These are phyloP conservation scores for Mollisia scopiformis DNA, from an alignment of 2,329 filamentous ascomycete genomes.

Conservation along the genomic window DNA sequence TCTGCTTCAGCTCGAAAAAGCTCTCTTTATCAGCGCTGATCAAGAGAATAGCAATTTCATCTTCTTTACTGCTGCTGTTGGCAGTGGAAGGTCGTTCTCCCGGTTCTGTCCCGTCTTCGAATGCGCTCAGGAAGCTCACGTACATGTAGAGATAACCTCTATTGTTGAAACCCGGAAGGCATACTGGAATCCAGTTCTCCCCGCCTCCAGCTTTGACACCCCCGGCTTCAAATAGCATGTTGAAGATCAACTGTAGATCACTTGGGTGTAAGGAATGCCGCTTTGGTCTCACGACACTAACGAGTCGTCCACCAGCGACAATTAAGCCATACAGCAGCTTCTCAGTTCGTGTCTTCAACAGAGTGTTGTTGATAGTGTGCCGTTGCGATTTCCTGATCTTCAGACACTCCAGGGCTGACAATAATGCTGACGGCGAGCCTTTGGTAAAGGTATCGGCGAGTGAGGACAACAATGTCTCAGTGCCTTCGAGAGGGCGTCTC, in stretches of 20 bases:
- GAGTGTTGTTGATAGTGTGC: conserved; percentile 81
- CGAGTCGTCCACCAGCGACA: conserved; percentile 87
- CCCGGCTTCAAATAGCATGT: conserved; percentile 97
- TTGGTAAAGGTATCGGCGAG: conserved; percentile 93
- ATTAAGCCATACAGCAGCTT: conserved; percentile 90
- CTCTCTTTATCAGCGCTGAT: conserved; percentile 92
- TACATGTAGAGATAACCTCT: conserved; percentile 98
- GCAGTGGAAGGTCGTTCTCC: conserved; percentile 62
- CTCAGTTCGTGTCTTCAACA: conserved; percentile 76
- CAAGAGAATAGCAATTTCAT: conserved; percentile 87
- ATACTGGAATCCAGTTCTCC: conserved; percentile 97
- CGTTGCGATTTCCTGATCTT: conserved; percentile 87
- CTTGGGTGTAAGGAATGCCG: conserved; percentile 95
- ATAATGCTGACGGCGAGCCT: conserved; percentile 84
- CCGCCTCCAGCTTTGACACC: conserved; percentile 90
- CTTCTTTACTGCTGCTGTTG: conserved; percentile 68
- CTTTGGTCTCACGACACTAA: conserved; percentile 92
- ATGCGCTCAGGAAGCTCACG: conserved; percentile 85
- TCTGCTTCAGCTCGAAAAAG: conserved; percentile 85
- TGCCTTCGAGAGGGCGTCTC: conserved; percentile 85
- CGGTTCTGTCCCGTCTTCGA: conserved; percentile 44
- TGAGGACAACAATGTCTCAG: conserved; percentile 87
- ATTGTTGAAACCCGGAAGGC: conserved; percentile 95
- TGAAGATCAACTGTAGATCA: conserved; percentile 95
- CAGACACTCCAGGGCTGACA: conserved; percentile 93